Percentiles rank a stretch among this genome's conserved stretches.
Evolutionary conservation across 352 stramenopile genomes (phyloP).

Genomic region (Lagenidium giganteum): DNA sequence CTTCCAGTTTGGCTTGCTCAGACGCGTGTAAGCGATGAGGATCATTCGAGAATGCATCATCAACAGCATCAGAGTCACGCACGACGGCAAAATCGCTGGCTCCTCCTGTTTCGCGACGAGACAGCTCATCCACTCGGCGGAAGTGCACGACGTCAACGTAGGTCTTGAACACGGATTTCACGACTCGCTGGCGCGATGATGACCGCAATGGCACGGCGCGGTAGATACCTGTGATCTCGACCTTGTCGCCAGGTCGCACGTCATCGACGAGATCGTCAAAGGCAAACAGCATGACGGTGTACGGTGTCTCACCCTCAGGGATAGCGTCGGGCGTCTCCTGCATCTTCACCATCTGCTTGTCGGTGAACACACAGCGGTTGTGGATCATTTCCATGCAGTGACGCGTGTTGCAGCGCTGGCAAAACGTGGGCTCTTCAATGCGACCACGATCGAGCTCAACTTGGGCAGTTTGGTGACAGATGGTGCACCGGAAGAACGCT

Average conservation of each 20-base stretch:
- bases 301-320: slow-evolving; percentile 97
- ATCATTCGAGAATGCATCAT: slow-evolving; percentile 19
- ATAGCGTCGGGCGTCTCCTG: slow-evolving; percentile 98
- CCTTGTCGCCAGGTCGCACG: slow-evolving; percentile 95
- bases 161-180: slow-evolving; percentile 98
- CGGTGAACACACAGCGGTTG: slow-evolving; percentile 97
- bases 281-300: slow-evolving; percentile 96
- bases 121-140: slow-evolving; percentile 82
- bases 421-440: slow-evolving; percentile 94
- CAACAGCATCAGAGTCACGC: slow-evolving; percentile 10
- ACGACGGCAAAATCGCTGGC: slow-evolving; percentile 3
- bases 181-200: slow-evolving; percentile 91
- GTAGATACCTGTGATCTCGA: slow-evolving; percentile 97
- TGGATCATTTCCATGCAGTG: slow-evolving; percentile 96
- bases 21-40: slow-evolving; percentile 44
- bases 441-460: slow-evolving; percentile 94
- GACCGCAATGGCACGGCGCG: slow-evolving; percentile 92
- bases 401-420: slow-evolving; percentile 83
- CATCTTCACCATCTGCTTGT: slow-evolving; percentile 99
- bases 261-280: slow-evolving; percentile 98
- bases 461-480: slow-evolving; percentile 89
- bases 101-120: slow-evolving; percentile 32
- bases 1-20: slow-evolving; percentile 48
- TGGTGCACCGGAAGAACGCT: slow-evolving; percentile 94
- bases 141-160: slow-evolving; percentile 99